These are phyloP conservation scores for Oldenlandia corymbosa DNA, from an alignment of 257 asterid genomes.

Conservation along the genomic window DNA sequence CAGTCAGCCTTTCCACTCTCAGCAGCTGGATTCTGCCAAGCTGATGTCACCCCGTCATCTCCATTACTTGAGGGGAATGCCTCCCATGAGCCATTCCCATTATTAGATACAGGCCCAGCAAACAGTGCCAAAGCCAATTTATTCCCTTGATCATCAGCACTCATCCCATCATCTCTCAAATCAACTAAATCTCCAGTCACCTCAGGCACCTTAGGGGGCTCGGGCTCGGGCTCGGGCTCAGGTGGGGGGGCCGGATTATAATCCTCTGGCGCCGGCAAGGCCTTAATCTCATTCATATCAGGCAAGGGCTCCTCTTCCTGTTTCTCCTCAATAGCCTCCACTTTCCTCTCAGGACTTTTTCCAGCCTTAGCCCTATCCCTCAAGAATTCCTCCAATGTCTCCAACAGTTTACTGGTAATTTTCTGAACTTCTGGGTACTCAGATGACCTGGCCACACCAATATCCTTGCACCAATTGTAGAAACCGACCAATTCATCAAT, in stretches of 20 bases:
- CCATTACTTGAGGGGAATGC: constrained; percentile 53
- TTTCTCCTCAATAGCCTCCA: constrained; percentile 30
- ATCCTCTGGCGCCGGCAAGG: constrained; percentile 69
- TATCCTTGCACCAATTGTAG: constrained; percentile 73
- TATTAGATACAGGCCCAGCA: constrained; percentile 51
- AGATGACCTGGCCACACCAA: constrained; percentile 58
- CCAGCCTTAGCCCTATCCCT: constrained; percentile 67
- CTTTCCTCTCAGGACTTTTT: constrained; percentile 67
- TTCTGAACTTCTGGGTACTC: constrained; percentile 74
- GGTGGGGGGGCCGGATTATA: constrained; percentile 53
- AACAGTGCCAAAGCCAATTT: constrained; percentile 69
- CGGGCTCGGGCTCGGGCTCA: constrained; percentile 54
- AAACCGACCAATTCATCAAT: constrained; percentile 63
- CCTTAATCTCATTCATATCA: constrained; percentile 66
- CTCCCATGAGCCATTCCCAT: constrained; percentile 69
- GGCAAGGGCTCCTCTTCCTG: constrained; percentile 44
- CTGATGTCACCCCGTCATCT: constrained; percentile 54
- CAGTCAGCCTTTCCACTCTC: constrained; percentile 80
- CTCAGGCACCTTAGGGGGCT: constrained; percentile 31
- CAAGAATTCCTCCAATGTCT: constrained; percentile 80
- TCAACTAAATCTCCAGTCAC: constrained; percentile 58
- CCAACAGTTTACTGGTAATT: constrained; percentile 60
- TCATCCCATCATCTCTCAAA: constrained; percentile 69
- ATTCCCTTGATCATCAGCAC: constrained; percentile 80
- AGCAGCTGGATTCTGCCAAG: constrained; percentile 91